Base-by-base conservation (phyloP, 345 rosid species). In the Leavenworthia alabamica region DNA sequence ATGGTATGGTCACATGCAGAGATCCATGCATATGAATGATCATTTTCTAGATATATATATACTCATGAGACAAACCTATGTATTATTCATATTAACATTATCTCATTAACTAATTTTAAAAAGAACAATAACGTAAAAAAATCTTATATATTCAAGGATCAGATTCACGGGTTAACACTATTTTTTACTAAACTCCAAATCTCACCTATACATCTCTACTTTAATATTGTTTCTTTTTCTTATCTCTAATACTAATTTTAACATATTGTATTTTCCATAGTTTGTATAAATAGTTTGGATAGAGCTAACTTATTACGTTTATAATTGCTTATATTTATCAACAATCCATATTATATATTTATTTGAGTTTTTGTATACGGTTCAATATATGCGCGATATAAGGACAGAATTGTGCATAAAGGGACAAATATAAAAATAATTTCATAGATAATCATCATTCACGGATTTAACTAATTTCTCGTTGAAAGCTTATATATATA, bases 101-200 rank as follows among this genome's bases (percentile, higher is more conserved):
- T 66, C 9, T n/a, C 20, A 49, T 29, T 49, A 13, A 48, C 35
- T 24, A 23, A 23, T 24, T n/a, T 29, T 1, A 8, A 1, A 9
- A 27, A 26, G 3, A 35, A 5, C 3, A 35, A 27, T 10, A 40
- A 37, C 6, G 41, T 8, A 44, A 35, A 43, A 22, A 6, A 15
- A 45, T 19, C 16, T 16, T 48, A 56, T 46, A 4, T 46, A 4
- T 6, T 37, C 28, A 9, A 57, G 16, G 40, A 68, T 28, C 40
- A 43, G 55, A 52, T 52, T 68, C 73, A 68, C 73, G 73, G 73
- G 73, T 26, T 44, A 68, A 68, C 67, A 33, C 20, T 15, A 17
- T 16, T 51, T 51, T 20, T 16, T 23, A 32, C 72, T 23, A 41
- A n/a, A n/a, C 23, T 51, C 43, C 72, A 68, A 59, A 22, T 24